phyloP scores from a whole-genome alignment of 805 yeast species.

The Starmerella sirachaensis region DNA sequence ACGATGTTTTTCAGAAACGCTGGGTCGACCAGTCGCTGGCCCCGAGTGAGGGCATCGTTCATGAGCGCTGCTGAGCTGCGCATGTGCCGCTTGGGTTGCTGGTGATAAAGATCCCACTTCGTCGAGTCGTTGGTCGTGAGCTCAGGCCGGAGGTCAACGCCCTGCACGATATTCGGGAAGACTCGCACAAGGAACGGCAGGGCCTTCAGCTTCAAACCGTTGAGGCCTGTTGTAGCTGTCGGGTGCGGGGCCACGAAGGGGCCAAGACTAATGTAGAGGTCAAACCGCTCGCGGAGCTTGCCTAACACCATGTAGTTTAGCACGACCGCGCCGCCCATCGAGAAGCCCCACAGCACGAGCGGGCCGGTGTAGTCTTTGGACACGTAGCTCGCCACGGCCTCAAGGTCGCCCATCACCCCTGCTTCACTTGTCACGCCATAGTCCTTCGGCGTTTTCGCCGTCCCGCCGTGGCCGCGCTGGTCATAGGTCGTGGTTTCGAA shows the following conservation, averaged over 20 bases:
- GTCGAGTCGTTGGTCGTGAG: conserved; percentile 25
- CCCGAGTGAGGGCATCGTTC: conserved; percentile 29
- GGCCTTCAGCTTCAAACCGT: conserved; percentile 20
- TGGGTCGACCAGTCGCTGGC: conserved; percentile 26
- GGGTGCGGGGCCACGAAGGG: conserved; percentile 27
- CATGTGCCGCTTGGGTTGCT: conserved; percentile 25
- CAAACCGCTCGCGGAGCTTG: conserved; percentile 24
- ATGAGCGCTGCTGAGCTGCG: conserved; percentile 26
- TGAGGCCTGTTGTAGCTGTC: conserved; percentile 19
- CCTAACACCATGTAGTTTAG: conserved; percentile 31
- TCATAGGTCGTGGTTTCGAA: conserved; percentile 30
- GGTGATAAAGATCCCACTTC: conserved; percentile 16
- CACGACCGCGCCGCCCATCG: conserved; percentile 32
- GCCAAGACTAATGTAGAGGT: conserved; percentile 28
- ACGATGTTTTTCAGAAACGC: conserved; percentile 23
- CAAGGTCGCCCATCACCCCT: conserved; percentile 27
- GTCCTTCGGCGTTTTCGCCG: conserved; percentile 24
- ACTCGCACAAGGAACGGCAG: conserved; percentile 24
- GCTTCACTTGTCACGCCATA: conserved; percentile 29
- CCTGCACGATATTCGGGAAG: conserved; percentile 23
- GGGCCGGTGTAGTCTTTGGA: conserved; percentile 20
- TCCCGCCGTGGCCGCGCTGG: conserved; percentile 32
- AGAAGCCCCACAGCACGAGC: conserved; percentile 29
- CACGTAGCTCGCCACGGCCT: conserved; percentile 22
- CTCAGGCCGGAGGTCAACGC: conserved; percentile 21